A percentile compares a stretch with the other conserved stretches of the same genome.
These are phyloP conservation scores for Otatea glauca DNA, from an alignment of 176 grass and related monocot genomes.

Conservation along the genomic window DNA sequence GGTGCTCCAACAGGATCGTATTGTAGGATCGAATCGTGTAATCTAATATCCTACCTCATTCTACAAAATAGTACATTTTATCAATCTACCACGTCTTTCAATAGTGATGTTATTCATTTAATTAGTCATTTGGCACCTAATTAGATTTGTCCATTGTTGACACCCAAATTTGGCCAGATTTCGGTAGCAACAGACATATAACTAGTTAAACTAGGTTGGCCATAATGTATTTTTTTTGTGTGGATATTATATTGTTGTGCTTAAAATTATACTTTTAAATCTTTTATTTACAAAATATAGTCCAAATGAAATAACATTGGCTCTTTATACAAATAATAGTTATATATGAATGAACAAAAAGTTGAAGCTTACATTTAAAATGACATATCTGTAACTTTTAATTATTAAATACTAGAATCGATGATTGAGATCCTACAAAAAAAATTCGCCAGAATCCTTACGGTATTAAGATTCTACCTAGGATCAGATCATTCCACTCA, in stretches of 20 bases:
- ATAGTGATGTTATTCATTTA: neutral
- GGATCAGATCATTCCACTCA: no score
- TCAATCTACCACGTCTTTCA: neutral
- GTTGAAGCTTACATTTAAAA: neutral
- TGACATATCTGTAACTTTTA: neutral
- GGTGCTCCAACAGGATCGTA: no score
- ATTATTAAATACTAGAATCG: neutral
- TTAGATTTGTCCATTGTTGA: no score
- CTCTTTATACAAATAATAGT: neutral
- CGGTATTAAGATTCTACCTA: no score
- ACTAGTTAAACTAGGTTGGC: neutral
- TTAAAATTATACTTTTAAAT: neutral
- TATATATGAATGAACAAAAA: constrained; percentile 1
- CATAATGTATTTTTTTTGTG: neutral
- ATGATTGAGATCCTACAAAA: no score
- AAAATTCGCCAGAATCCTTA: no score
- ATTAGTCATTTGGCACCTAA: no score
- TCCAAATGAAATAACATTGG: neutral
- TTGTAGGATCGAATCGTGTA: no score
- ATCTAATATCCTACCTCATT: no score
- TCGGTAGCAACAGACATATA: no score
- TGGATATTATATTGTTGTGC: neutral
- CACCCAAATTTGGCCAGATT: neutral
- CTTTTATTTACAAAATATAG: neutral
- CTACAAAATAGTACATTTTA: no score